Evolutionary conservation across 352 stramenopile species (phyloP), one percentile per base, ranked within the genome.

Genomic region (Phytophthora lateralis): DNA sequence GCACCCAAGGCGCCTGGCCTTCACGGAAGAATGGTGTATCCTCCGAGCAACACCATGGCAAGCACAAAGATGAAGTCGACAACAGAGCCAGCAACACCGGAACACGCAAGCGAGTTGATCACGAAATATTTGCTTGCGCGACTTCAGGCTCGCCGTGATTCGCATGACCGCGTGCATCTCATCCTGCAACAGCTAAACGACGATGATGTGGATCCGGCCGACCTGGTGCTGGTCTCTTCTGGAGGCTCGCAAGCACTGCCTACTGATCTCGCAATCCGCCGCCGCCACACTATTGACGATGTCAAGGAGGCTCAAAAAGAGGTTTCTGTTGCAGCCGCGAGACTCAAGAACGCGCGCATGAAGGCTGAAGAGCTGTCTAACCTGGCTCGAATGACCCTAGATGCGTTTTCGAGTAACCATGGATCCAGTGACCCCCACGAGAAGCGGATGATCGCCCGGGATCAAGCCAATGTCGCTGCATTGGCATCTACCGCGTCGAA

Each of bases 251-350:
- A 57, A 55, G 56, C 29, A 21, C 48, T 88, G n/a, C 68, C 77
- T 0, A 79, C 63, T 2, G 80, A 95, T 17, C 64, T 91, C 9
- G 65, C 55, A 7, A 66, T 85, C 24, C 86, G 86, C 9, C 82
- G 85, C 57, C 86, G 86, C 26, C 86, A 93, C 55, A 92, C 86
- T 20, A 85, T 88, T 51, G 86, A 93, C 46, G 84, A 93, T 21
- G 82, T 91, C 18, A 88, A 91, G 43, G 75, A 82, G 6, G 82
- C 81, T 0, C 78, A 93, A 48, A 92, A 90, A 27, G 76, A 90
- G 18, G 77, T 91, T 4, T 75, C 80, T 0, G 71, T 87, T 18
- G 82, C 85, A 34, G 73, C 82, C 0, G 66, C 77, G n/a, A 78
- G 89, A 50, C 73, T 95, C 45, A 91, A 89, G 63, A 81, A 91